phyloP scores from a whole-genome alignment of 805 yeast species.

The Pachysolen tannophilus region DNA sequence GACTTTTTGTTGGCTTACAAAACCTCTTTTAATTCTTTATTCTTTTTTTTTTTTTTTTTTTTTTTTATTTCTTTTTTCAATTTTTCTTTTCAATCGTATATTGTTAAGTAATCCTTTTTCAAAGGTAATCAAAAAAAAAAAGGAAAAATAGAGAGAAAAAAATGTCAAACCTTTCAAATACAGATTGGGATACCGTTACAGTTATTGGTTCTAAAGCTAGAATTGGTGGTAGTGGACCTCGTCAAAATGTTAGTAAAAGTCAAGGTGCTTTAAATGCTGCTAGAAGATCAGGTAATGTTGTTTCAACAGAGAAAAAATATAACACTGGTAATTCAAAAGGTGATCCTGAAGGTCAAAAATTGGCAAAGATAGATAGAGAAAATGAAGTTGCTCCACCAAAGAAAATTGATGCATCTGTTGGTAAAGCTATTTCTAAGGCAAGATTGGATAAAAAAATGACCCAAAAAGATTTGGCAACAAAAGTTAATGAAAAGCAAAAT shows the following conservation, averaged over 20 bases:
- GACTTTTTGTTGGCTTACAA: too few relatives aligned
- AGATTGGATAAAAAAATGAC: slow-evolving; percentile 84
- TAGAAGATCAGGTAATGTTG: slow-evolving; percentile 82
- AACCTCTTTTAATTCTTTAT: too few relatives aligned
- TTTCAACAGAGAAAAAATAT: slow-evolving; percentile 91
- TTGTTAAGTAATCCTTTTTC: too few relatives aligned
- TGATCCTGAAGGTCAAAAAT: slow-evolving; percentile 88
- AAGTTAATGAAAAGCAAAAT: slow-evolving; percentile 91
- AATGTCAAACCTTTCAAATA: slow-evolving; percentile 13
- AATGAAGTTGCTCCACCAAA: slow-evolving; percentile 91
- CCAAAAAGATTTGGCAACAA: slow-evolving; percentile 95
- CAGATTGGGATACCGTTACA: slow-evolving; percentile 92
- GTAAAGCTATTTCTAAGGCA: slow-evolving; percentile 77
- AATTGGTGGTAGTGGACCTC: slow-evolving; percentile 83
- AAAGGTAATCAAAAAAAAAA: too few relatives aligned
- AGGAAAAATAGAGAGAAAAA: too few relatives aligned
- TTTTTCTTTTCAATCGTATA: not conserved
- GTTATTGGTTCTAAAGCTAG: slow-evolving; percentile 85
- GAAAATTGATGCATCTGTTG: slow-evolving; percentile 77
- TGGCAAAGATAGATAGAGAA: slow-evolving; percentile 87
- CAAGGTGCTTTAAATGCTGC: slow-evolving; percentile 83
- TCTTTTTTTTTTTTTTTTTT: too few relatives aligned
- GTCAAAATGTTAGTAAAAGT: slow-evolving; percentile 75
- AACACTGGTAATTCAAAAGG: slow-evolving; percentile 53
- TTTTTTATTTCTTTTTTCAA: too few relatives aligned